Evolutionary conservation across 164 flowering plant genomes (phyloP), one percentile per base, ranked within the genome.

Genomic region (Brasenia schreberi): DNA sequence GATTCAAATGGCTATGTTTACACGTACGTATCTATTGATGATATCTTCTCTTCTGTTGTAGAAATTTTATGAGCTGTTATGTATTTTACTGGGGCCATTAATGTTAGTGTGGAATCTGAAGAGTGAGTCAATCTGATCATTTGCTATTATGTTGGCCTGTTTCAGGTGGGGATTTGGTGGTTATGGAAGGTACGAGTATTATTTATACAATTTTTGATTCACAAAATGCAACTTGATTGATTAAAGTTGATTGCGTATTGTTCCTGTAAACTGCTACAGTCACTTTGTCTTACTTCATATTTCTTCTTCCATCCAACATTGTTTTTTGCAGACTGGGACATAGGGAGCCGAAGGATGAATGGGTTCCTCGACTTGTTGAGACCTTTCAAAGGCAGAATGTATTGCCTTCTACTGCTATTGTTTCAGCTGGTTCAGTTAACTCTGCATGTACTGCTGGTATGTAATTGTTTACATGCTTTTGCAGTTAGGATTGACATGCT

Each of bases 91-190:
- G 11, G 16, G 11, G n/a, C 43, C 7, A 33, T 19, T 39, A 16
- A n/a, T 56, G 59, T n/a, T 2, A 11, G 12, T 56, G 59, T 56
- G 59, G 59, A n/a, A 56, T 11, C 59, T 56, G 59, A 11, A 56
- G 27, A 23, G 27, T 23, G 27, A 23, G 27, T 45, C 53, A 45
- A 7, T 45, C 53, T 12, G 61, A 64, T 66, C 61, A 60, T 42
- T 43, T 58, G 59, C 17, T 39, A 66, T 44, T 53, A 39, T 4
- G 63, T 16, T 62, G 33, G 14, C 27, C 66, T 12, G 49, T 10
- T 63, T 64, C 79, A 95, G 99, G 87, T 95, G 99, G 97, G 99
- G 99, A 65, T 94, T 75, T 77, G 99, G 99, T 63, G 99, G 99
- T 65, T 89, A 91, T 84, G 99, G 99, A 78, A 92, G 99, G 99